Evolutionary conservation across 331 rosid genomes (phyloP).

Genomic region (Phaseolus coccineus): DNA sequence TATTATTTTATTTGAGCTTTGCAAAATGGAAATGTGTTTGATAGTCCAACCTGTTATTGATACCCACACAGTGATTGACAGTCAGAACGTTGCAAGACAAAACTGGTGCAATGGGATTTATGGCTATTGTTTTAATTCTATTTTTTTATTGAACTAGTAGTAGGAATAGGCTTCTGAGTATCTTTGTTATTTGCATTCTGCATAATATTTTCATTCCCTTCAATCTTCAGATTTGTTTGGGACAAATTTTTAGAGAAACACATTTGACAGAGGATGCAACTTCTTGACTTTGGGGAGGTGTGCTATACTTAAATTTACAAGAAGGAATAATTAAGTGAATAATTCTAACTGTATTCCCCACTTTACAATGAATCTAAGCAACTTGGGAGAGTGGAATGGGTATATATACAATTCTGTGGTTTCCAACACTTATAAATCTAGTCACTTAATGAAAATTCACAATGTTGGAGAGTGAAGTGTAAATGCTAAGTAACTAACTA

Average conservation of each 20-base stretch:
- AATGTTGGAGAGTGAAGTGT: slow-evolving; percentile 3
- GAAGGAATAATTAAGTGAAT: not conserved
- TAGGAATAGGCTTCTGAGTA: not conserved
- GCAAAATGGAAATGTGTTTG: slow-evolving; percentile 9
- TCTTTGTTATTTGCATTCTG: not conserved
- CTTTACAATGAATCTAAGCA: not conserved
- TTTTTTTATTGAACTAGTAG: too few relatives aligned
- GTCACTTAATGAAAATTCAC: not conserved
- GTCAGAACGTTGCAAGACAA: too few relatives aligned
- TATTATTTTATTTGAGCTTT: not conserved
- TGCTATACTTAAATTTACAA: not conserved
- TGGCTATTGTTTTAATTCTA: too few relatives aligned
- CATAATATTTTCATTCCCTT: not conserved
- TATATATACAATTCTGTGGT: not conserved
- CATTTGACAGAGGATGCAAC: not conserved
- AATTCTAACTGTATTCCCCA: not conserved
- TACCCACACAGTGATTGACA: too few relatives aligned
- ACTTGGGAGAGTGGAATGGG: not conserved
- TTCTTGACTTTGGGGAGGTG: not conserved
- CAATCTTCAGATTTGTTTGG: too few relatives aligned
- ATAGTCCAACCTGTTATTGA: not conserved
- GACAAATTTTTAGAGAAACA: not conserved
- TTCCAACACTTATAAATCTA: not conserved
- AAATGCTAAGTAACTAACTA: not conserved
- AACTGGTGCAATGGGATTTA: not conserved